Conservation (phyloP, 2,329 filamentous ascomycete species). For the Colletotrichum scovillei region DNA sequence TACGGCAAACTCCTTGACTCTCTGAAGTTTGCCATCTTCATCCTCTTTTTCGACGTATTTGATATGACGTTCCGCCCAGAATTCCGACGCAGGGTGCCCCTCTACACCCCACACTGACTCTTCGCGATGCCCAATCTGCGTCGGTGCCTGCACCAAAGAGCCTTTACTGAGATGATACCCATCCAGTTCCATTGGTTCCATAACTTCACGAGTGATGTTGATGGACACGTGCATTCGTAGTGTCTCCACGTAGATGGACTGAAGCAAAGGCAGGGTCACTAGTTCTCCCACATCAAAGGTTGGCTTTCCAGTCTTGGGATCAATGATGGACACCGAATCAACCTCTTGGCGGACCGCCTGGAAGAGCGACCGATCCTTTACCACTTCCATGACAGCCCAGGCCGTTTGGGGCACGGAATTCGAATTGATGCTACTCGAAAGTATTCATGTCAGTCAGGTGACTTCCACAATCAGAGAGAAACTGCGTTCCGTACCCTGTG, state of each 20-base stretch:
- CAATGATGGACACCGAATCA: slow-evolving; percentile 3
- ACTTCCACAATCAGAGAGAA: too few species aligned
- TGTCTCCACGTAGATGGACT: slow-evolving; percentile 42
- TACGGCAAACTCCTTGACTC: slow-evolving; percentile 3
- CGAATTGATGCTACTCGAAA: slow-evolving; percentile 36
- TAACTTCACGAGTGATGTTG: slow-evolving; percentile 40
- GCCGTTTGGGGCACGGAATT: slow-evolving; percentile 43
- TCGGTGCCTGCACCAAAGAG: slow-evolving; percentile 38
- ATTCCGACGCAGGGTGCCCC: slow-evolving; percentile 14
- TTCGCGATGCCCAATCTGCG: slow-evolving; percentile 38
- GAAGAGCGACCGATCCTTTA: slow-evolving; percentile 39
- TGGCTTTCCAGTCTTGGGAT: slow-evolving; percentile 19
- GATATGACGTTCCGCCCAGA: slow-evolving; percentile 36
- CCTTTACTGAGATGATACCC: slow-evolving; percentile 36
- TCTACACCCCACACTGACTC: slow-evolving; percentile 29
- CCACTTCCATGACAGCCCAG: slow-evolving; percentile 43
- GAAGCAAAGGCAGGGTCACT: slow-evolving; percentile 39
- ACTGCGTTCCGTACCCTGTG: neutral
- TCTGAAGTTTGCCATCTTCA: neutral
- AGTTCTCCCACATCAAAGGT: slow-evolving; percentile 37
- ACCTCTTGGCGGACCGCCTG: slow-evolving; percentile 39
- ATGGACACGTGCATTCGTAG: slow-evolving; percentile 41
- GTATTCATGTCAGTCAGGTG: neutral
- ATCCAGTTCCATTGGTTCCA: slow-evolving; percentile 33
- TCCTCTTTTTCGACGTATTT: neutral